Evolutionary conservation across 192 early-diverging fungal species (phyloP).

Genomic region (Rhizophagus sp.): DNA sequence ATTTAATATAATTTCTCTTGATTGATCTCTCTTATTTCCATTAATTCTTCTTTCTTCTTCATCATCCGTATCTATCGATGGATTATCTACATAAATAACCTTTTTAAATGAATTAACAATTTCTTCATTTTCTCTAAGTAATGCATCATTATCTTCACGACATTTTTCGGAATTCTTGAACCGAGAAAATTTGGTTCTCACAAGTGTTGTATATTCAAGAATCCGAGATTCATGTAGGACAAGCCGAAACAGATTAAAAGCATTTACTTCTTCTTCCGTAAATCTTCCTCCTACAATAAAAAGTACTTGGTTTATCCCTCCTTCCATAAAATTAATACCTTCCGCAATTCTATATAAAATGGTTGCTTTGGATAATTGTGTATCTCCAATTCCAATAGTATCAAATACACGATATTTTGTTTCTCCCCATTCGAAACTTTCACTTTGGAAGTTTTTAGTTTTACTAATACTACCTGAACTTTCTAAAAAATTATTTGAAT

Average conservation of each 20-base stretch:
- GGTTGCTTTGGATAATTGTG: not conserved
- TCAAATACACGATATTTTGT: constrained; percentile 17
- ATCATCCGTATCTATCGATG: not conserved
- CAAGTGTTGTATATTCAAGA: not conserved
- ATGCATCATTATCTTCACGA: not conserved
- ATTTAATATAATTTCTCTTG: not conserved
- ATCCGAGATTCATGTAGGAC: not conserved
- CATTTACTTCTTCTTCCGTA: constrained; percentile 1
- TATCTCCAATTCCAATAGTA: constrained; percentile 14
- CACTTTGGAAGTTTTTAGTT: not conserved
- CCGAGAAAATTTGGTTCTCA: not conserved
- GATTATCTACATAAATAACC: not conserved
- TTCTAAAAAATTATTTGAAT: not conserved
- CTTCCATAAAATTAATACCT: not conserved
- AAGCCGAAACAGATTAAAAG: not conserved
- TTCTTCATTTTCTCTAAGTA: not conserved
- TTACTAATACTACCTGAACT: not conserved
- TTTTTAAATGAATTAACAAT: not conserved
- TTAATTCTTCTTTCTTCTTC: not conserved
- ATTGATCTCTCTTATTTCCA: not conserved
- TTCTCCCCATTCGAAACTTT: not conserved
- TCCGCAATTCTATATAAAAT: constrained; percentile 1
- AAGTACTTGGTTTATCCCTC: constrained; percentile 18
- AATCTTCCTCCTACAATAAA: constrained; percentile 12
- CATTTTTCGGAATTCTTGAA: not conserved